These are phyloP conservation scores for Hyaloraphidium curvatum DNA, from an alignment of 192 early-diverging fungal genomes.

Conservation along the genomic window DNA sequence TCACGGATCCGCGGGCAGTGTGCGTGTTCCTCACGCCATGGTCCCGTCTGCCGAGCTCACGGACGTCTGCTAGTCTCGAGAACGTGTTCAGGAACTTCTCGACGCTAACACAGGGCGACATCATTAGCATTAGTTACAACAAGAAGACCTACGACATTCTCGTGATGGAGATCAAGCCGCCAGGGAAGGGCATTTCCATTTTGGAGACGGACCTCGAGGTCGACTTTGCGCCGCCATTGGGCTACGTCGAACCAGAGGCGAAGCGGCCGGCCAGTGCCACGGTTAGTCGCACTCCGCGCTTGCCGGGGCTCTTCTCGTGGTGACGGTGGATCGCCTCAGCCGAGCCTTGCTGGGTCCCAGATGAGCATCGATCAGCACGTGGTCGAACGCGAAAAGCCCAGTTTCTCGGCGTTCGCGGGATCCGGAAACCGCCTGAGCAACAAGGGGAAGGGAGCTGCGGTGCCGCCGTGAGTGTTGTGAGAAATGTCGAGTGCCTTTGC, in stretches of 20 bases:
- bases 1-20: constrained; percentile 89
- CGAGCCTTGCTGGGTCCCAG: constrained; percentile 19
- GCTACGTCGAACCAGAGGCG: constrained; percentile 74
- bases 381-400: constrained; percentile 9
- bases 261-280: constrained; percentile 4
- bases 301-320: constrained; percentile 5
- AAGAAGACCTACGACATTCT: constrained; percentile 64
- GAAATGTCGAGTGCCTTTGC: constrained; percentile 2
- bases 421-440: constrained; percentile 21
- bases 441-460: neutral
- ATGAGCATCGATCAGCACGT: constrained; percentile 23
- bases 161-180: constrained; percentile 75
- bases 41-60: neutral
- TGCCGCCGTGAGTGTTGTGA: neutral
- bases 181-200: constrained; percentile 66
- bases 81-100: constrained; percentile 80
- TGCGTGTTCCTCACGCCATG: constrained; percentile 12
- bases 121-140: constrained; percentile 86
- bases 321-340: constrained; percentile 3
- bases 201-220: constrained; percentile 95
- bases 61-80: constrained; percentile 39
- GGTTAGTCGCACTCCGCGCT: constrained; percentile 2
- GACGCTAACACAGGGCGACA: constrained; percentile 77
- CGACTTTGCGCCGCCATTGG: constrained; percentile 90
- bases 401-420: constrained; percentile 25